Base-by-base conservation (phyloP, 352 stramenopile species). In the Globisporangium spiculum region DNA sequence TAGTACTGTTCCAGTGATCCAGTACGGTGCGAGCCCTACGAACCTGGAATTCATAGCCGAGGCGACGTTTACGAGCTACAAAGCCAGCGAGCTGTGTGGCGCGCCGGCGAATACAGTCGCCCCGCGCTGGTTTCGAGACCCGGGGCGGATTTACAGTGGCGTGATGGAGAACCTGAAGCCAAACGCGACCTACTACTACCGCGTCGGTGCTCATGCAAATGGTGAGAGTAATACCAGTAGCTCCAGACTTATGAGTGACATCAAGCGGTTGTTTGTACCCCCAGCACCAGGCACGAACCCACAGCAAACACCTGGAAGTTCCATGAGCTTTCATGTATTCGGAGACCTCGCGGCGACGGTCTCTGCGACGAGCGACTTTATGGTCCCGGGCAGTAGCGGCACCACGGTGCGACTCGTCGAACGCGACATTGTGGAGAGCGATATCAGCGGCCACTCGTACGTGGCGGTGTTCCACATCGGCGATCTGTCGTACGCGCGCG, bases 391-490 rank as follows among this genome's bases (percentile, higher is more conserved):
- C 3, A 50, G 46, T 32, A 62, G 60, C 7, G 67, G 67, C 18
- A 65, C 61, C 34, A 72, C 67, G 46, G 62, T 72, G 61, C 30
- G 30, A 32, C 67, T 60, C 18, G 65, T 72, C 22, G 67, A 68
- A 10, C 26, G n/a, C 10, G 67, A 72, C 46, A 68, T 72, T 38
- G 20, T 55, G 8, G 14, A 41, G 26, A 55, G 50, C 14, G 9
- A 46, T 5, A 50, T 60, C 53, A 68, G 63, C 10, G 78, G 88
- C 24, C 71, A 76, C 60, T 83, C 90, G 56, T 83, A 90, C 48
- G 77, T 77, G 4, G 85, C 69, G 3, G 77, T 96, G n/a, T 80
- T 97, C 73, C 89, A 97, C 63, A 74, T 97, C 59, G 91, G 90
- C 38, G 90, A 97, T 67, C 54, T 94, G 22, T 75, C 82, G 27